Base-by-base conservation (phyloP, 306 rosid genomes). In the Macrotyloma uniflorum region DNA sequence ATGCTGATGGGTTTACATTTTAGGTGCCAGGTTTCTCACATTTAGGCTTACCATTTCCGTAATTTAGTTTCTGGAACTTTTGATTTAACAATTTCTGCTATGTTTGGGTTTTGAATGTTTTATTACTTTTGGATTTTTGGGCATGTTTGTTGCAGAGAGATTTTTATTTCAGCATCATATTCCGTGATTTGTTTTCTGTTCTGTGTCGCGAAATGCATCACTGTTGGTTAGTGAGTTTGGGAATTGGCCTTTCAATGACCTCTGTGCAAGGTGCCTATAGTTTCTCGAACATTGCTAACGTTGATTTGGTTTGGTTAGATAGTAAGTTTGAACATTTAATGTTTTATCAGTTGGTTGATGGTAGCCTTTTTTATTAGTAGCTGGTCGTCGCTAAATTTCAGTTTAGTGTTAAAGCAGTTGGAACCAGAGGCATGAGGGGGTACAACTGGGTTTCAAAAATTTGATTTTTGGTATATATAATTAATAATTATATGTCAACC, bases 61-160 rank as follows among this genome's bases (percentile, higher is more conserved):
- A 65, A 43, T 76, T 76, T 49, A 5, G 62, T 50, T 65, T 65
- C 13, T 36, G 32, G 30, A 36, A 38, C 38, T 76, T n/a, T 76
- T 15, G 53, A 38, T 66, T 51, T 38, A 24, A 66, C 42, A 23
- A 66, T 53, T 62, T 7, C 33, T 42, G 13, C 36, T 13, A 7
- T 35, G 6, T 20, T 13, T n/a, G 49, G 69, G 76, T 55, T 78
- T 43, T 43, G n/a, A n/a, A n/a, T 77, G 23, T 65, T 23, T 5
- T 23, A 10, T 8, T 76, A 13, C 80, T 75, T 32, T 47, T 32
- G 72, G 24, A 38, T 51, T 26, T 51, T 23, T 28, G 35, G 22
- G 23, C 71, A 62, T 62, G 33, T 46, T 49, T 33, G 6, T 4
- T 5, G 8, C 19, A 45, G 13, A 19, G 70, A 46, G 42, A 14